Percentiles rank a stretch among this genome's conserved stretches.
phyloP scores from a whole-genome alignment of 192 early-diverging fungal species.

The Helicostylum pulchrum region DNA sequence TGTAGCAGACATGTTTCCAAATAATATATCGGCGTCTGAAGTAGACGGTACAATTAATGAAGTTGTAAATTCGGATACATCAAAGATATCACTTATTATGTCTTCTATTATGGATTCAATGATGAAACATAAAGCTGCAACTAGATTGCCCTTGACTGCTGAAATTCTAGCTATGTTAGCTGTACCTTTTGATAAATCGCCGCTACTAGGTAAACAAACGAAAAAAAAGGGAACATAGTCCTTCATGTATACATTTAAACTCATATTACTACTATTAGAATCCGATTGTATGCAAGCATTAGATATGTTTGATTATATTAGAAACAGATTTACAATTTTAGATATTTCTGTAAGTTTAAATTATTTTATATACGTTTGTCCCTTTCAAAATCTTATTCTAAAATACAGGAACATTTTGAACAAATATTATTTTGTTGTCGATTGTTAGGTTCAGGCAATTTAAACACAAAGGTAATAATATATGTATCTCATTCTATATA shows the following conservation, averaged over 20 bases:
- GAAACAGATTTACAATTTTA: slow-evolving; percentile 13
- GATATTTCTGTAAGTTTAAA: slow-evolving; percentile 25
- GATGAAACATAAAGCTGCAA: slow-evolving; percentile 26
- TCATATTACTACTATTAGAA: slow-evolving; percentile 9
- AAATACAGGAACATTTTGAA: slow-evolving; percentile 36
- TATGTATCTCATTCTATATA: background rate
- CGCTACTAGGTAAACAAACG: slow-evolving; percentile 18
- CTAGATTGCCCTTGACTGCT: slow-evolving; percentile 19
- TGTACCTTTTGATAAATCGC: slow-evolving; percentile 18
- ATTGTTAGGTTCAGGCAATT: slow-evolving; percentile 21
- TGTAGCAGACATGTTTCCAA: background rate
- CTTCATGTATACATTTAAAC: background rate
- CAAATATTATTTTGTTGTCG: slow-evolving; percentile 33
- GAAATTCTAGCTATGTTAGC: slow-evolving; percentile 25
- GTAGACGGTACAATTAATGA: background rate
- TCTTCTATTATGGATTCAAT: slow-evolving; percentile 7
- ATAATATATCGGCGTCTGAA: background rate
- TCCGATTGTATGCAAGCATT: slow-evolving; percentile 35
- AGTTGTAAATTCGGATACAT: background rate
- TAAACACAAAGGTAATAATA: slow-evolving; percentile 26
- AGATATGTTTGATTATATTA: slow-evolving; percentile 41
- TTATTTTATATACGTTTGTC: background rate
- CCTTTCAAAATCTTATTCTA: background rate
- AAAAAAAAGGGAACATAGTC: background rate
- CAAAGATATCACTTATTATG: background rate